Base-by-base conservation (phyloP, 2,329 filamentous ascomycete species). In the Venturia pyrina region DNA sequence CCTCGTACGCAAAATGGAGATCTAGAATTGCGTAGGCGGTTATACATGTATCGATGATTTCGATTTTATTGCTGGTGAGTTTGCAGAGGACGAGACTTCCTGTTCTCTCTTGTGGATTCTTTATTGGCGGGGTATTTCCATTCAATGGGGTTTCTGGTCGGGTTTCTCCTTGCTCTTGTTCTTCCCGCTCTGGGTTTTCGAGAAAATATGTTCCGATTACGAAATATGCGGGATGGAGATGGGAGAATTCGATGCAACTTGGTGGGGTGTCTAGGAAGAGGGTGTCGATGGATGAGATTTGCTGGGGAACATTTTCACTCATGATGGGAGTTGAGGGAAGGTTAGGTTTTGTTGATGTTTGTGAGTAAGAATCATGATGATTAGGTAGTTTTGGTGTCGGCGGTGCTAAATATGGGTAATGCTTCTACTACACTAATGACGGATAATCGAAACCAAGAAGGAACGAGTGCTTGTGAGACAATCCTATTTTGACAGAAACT, bases 201-300 rank as follows among this genome's bases (percentile, higher is more conserved):
- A 96, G 82, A 68, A 89, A 85, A 76, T 97, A 97, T 1, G 93
- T 96, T 48, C 93, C 93, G 61, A 96, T 83, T 0, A 96, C 80
- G 69, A 96, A 87, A 72, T 88, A 85, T 0, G 86, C 77, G 0
- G 85, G 83, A 66, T 85, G 73, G 0, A 76, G 75, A 0, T 87
- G 86, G 69, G 85, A 89, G 71, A 92, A 91, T 68, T 90, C 87
- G n/a, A 92, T 81, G 72, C 89, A 93, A 71, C 89, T 90, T 1
- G 90, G 90, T 4, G 89, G 89, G 0, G 89, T 79, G 64, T 89
- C 84, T 24, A 91, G 78, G 5, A 75, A 80, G 40, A 84, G 71
- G 3, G 83, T 84, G 62, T 76, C 74, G 41, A 81, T 73, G 7
- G 84, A 83, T 10, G 68, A 50, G 63, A 80, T 74, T 7, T 59